Evolutionary conservation across 495 filamentous ascomycete genomes (phyloP).

Genomic region (Melanomma pulvis-pyrius): DNA sequence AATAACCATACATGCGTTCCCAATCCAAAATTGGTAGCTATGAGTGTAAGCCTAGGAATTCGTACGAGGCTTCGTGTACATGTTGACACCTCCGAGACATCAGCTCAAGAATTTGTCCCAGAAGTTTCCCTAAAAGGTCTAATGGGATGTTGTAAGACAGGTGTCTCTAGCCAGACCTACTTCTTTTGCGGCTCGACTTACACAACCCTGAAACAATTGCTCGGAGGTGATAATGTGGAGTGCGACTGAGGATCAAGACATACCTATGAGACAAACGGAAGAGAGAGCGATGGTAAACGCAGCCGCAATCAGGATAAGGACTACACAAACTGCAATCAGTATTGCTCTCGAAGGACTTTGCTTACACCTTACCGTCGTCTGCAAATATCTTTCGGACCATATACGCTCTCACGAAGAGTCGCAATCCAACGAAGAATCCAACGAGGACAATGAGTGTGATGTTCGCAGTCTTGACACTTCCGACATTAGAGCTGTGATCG

Average conservation of each 20-base stretch:
- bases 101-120: too few species aligned
- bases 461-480: conserved; percentile 5
- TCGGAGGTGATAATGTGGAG: neutral
- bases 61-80: too few species aligned
- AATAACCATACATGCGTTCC: conserved; percentile 33
- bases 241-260: neutral
- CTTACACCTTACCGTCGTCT: conserved; percentile 21
- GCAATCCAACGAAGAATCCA: conserved; percentile 15
- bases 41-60: neutral
- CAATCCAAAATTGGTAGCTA: conserved; percentile 27
- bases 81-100: too few species aligned
- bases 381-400: conserved; percentile 29
- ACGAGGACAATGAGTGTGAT: conserved; percentile 30
- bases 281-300: conserved; percentile 27
- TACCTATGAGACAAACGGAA: conserved; percentile 28
- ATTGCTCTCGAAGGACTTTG: neutral
- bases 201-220: neutral
- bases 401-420: conserved; percentile 24
- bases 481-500: conserved; percentile 5
- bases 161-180: too few species aligned
- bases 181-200: neutral
- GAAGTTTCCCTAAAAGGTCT: too few species aligned
- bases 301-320: conserved; percentile 30
- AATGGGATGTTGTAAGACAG: too few species aligned
- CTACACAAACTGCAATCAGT: neutral